These are phyloP conservation scores for Dictyostelium intermedium DNA, from an alignment of 78 protist genomes.

Conservation along the genomic window DNA sequence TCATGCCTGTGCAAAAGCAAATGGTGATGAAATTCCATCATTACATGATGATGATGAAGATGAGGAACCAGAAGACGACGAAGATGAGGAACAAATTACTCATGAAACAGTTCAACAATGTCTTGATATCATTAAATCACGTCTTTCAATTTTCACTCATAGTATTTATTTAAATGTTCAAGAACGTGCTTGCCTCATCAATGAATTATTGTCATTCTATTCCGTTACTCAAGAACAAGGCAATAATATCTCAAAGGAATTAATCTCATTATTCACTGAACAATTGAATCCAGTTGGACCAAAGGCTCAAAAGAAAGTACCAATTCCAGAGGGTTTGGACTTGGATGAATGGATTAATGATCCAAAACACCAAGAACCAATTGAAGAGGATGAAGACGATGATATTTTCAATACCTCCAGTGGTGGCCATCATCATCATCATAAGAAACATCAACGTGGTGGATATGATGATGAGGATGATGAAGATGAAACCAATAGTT, in stretches of 20 bases:
- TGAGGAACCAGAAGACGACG: background rate
- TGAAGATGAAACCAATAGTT: background rate
- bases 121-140: background rate
- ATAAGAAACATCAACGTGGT: background rate
- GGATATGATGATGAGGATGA: background rate
- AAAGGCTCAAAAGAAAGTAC: constrained; percentile 91
- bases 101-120: constrained; percentile 45
- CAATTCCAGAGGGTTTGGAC: constrained; percentile 83
- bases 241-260: constrained; percentile 38
- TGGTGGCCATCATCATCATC: background rate
- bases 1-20: constrained; percentile 43
- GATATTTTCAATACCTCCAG: constrained; percentile 20
- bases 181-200: constrained; percentile 88
- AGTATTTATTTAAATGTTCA: constrained; percentile 90
- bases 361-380: constrained; percentile 56
- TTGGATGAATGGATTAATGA: constrained; percentile 81
- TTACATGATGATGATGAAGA: background rate
- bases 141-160: constrained; percentile 72
- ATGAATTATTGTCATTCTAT: constrained; percentile 54
- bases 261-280: constrained; percentile 79
- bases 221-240: constrained; percentile 21
- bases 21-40: constrained; percentile 18
- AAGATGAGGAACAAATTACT: background rate
- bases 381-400: constrained; percentile 6
- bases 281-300: constrained; percentile 92